These are phyloP conservation scores for Candida montana DNA, from an alignment of 805 yeast genomes.

Conservation along the genomic window DNA sequence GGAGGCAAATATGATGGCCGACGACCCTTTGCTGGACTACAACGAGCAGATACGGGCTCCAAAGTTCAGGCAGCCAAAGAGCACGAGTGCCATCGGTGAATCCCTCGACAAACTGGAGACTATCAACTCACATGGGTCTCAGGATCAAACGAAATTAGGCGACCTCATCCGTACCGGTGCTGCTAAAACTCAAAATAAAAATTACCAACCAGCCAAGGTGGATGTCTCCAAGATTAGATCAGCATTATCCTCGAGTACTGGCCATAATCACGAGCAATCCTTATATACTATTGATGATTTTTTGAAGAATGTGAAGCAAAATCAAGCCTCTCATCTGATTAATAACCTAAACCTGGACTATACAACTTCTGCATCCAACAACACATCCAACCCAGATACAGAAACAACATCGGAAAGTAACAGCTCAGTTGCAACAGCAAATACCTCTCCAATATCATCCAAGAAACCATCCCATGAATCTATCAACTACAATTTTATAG, in stretches of 20 bases:
- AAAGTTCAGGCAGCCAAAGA: constrained; percentile 15
- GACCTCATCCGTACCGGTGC: constrained; percentile 1
- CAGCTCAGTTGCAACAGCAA: constrained; percentile 1
- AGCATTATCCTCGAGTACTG: constrained; percentile 4
- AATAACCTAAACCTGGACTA: constrained; percentile 8
- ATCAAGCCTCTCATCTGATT: constrained; percentile 2
- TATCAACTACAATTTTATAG: constrained; percentile 10
- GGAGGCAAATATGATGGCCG: constrained; percentile 15
- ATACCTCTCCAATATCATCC: constrained; percentile 16
- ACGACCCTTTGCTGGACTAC: constrained; percentile 24
- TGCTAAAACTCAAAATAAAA: not conserved
- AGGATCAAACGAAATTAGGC: no score
- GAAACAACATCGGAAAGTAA: not conserved
- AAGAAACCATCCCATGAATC: constrained; percentile 22
- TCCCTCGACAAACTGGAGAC: constrained; percentile 5
- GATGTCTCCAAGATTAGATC: constrained; percentile 12
- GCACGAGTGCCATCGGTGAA: constrained; percentile 11
- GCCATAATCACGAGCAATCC: not conserved
- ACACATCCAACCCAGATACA: not conserved
- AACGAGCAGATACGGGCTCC: constrained; percentile 27
- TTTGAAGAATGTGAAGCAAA: constrained; percentile 2
- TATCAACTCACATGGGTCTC: no score
- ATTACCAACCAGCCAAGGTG: constrained; percentile 22
- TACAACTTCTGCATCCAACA: not conserved
- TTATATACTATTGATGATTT: constrained; percentile 10